phyloP scores from a whole-genome alignment of 2,329 filamentous ascomycete genomes.

The Gnomoniopsis smithogilvyi region DNA sequence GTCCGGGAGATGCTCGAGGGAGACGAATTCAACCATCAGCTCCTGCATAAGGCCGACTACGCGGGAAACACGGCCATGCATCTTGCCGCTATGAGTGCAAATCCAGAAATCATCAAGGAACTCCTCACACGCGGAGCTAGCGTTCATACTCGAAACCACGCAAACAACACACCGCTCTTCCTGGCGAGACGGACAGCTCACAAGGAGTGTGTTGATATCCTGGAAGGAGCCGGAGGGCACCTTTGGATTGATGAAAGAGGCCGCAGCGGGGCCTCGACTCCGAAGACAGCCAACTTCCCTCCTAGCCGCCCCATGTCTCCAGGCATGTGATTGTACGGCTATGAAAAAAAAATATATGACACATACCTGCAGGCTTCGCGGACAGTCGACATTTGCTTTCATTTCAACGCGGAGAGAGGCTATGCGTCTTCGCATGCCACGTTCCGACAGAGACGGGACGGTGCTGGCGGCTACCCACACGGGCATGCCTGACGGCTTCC shows the following conservation, averaged over 20 bases:
- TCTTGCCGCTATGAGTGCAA: conserved; percentile 53
- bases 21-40: conserved; percentile 49
- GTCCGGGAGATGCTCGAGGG: conserved; percentile 66
- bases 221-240: conserved; percentile 58
- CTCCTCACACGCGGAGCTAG: conserved; percentile 61
- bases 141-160: conserved; percentile 63
- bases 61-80: conserved; percentile 72
- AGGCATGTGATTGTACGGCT: conserved; percentile 2
- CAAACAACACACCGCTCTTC: conserved; percentile 64
- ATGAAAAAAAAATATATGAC: background rate
- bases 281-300: conserved; percentile 6
- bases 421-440: no score
- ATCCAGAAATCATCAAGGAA: conserved; percentile 53
- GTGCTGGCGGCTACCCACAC: no score
- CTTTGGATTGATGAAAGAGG: conserved; percentile 50
- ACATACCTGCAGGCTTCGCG: background rate
- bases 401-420: background rate
- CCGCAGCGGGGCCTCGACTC: conserved; percentile 12
- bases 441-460: no score
- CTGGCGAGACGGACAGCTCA: conserved; percentile 58
- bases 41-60: conserved; percentile 76
- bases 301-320: conserved; percentile 15
- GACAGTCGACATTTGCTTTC: background rate
- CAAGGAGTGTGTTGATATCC: conserved; percentile 47
- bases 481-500: no score